Evolutionary conservation across 306 rosid genomes (phyloP).

Genomic region (Corylus heterophylla): DNA sequence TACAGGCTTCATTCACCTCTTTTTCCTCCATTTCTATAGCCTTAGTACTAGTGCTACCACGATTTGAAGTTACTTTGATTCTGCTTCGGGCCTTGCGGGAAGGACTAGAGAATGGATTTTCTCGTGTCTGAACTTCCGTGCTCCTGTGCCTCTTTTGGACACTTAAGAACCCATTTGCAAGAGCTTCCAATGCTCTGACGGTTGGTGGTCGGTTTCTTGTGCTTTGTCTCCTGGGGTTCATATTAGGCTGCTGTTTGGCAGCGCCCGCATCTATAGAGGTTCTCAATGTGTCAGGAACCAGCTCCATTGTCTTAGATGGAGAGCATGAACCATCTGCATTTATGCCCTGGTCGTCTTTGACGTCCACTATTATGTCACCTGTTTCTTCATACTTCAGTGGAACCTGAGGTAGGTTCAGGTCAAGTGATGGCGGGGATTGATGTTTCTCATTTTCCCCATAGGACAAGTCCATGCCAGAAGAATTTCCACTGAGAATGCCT

Average conservation of each 20-base stretch:
- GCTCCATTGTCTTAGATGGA: slow-evolving; percentile 23
- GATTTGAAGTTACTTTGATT: slow-evolving; percentile 38
- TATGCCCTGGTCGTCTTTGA: slow-evolving; percentile 21
- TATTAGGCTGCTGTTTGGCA: slow-evolving; percentile 28
- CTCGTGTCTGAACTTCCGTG: slow-evolving; percentile 21
- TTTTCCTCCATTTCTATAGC: slow-evolving; percentile 41
- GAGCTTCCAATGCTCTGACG: slow-evolving; percentile 67
- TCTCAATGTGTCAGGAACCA: slow-evolving; percentile 21
- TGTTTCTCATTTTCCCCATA: slow-evolving; percentile 36
- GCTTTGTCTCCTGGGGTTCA: slow-evolving; percentile 66
- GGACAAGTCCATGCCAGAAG: slow-evolving; percentile 29
- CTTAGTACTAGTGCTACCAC: slow-evolving; percentile 25
- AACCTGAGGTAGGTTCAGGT: slow-evolving; percentile 35
- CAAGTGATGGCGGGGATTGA: slow-evolving; percentile 28
- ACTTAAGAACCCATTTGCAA: slow-evolving; percentile 54
- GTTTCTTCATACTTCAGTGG: slow-evolving; percentile 35
- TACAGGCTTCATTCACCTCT: slow-evolving; percentile 37
- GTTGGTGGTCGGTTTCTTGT: slow-evolving; percentile 76
- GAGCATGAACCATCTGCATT: slow-evolving; percentile 26
- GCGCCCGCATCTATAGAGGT: slow-evolving; percentile 16
- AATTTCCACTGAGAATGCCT: slow-evolving; percentile 13
- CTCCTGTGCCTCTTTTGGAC: slow-evolving; percentile 40
- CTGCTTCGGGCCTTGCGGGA: slow-evolving; percentile 48
- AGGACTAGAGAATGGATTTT: slow-evolving; percentile 31
- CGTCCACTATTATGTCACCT: slow-evolving; percentile 19